Evolutionary conservation across 106 monocot species (phyloP), one percentile per base, ranked within the genome.

Genomic region (Xerophyta viscosa): DNA sequence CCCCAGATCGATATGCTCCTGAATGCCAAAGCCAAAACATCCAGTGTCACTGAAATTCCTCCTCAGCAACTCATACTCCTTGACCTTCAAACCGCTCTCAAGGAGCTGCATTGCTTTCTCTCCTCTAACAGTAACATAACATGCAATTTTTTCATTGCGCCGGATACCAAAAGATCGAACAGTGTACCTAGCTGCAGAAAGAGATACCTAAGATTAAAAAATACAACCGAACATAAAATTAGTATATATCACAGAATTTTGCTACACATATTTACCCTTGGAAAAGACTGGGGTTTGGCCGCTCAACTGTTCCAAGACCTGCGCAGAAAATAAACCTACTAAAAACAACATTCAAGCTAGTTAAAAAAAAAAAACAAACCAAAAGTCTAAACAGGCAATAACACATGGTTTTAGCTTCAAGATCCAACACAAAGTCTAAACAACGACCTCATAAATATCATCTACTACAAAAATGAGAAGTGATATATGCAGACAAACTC

Each of bases 11-110:
- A 86, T 86, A 41, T 80, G 86, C 63, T 86, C 80, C 58, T 86
- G 80, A 39, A 86, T 86, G 11, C 86, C 86, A 73, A 86, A 86
- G 11, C 86, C 86, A 70, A 86, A 86, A 26, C 86, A 86, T 19
- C 80, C 86, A 29, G 72, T 80, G 28, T 86, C 86, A 61, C 80
- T 86, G 49, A 86, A 86, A 31, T 86, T 86, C 66, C 72, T 76
- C 31, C 80, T 73, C 19, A 86, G 42, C 55, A 80, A 45, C 41
- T 86, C 86, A 36, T 86, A 86, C 28, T 86, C 86, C 57, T 86
- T 80, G 24, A 86, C 86, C 48, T 86, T 80, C 53, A 86, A 52
- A 11, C 80, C 86, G 47, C 86, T 86, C 52, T 86, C 86, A 8
- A 86, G 52, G 5, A 86, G 73, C 36, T 86, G 86, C 86, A 86